These are phyloP conservation scores for Vaucheria bursata DNA, from an alignment of 352 stramenopile genomes.

Conservation along the genomic window DNA sequence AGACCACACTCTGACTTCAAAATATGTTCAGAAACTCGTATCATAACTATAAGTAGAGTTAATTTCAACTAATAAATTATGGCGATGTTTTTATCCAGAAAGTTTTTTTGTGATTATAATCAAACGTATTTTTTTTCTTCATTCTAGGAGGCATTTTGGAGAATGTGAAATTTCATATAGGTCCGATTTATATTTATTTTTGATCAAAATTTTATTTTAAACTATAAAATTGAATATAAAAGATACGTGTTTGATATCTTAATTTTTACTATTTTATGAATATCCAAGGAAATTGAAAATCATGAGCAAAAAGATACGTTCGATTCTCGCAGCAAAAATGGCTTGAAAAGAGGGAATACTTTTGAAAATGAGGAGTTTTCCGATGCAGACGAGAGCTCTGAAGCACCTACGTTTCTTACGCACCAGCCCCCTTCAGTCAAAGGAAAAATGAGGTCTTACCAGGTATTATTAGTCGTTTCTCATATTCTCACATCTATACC, in stretches of 20 bases:
- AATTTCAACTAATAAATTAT: no score
- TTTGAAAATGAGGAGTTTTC: slow-evolving; percentile 51
- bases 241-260: neutral
- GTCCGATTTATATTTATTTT: no score
- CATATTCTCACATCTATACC: no score
- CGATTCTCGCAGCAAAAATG: slow-evolving; percentile 11
- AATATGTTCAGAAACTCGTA: no score
- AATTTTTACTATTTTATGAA: slow-evolving; percentile 3
- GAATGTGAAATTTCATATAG: no score
- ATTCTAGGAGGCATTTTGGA: no score
- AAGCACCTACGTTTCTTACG: slow-evolving; percentile 56
- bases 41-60: no score
- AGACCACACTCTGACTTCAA: no score
- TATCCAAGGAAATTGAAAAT: slow-evolving; percentile 10
- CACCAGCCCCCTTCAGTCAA: slow-evolving; percentile 87
- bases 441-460: slow-evolving; percentile 89
- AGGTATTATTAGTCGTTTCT: neutral
- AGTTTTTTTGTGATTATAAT: no score
- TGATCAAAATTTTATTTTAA: neutral
- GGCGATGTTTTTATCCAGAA: no score
- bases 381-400: slow-evolving; percentile 41
- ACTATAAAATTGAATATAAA: neutral
- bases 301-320: slow-evolving; percentile 12
- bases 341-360: slow-evolving; percentile 21
- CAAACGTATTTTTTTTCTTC: no score